Percentiles rank a stretch among this genome's conserved stretches.
Conservation (phyloP, 2,329 filamentous ascomycete species). For the Basipetospora chlamydospora region DNA sequence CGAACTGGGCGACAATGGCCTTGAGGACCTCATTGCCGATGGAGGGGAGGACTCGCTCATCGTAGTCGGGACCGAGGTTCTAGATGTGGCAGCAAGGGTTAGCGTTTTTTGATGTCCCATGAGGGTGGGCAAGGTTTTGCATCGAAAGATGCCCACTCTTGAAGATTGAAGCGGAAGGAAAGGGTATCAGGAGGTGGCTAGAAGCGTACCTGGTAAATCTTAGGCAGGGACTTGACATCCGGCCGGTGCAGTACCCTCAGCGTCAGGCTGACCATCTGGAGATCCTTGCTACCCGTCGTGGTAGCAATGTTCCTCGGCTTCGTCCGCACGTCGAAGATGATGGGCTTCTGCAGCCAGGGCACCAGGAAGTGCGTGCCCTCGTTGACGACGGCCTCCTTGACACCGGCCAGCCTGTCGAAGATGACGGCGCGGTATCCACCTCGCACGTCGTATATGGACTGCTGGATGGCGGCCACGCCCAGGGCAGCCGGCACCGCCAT, state of each 20-base stretch:
- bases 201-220: slow-evolving; percentile 80
- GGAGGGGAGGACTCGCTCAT: slow-evolving; percentile 92
- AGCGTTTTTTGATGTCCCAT: too few species aligned
- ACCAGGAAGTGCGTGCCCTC: slow-evolving; percentile 96
- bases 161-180: not conserved
- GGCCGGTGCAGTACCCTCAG: slow-evolving; percentile 89
- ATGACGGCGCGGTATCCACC: slow-evolving; percentile 92
- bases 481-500: slow-evolving; percentile 60
- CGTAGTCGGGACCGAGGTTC: slow-evolving; percentile 96
- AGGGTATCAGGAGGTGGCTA: not conserved
- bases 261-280: slow-evolving; percentile 99
- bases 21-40: slow-evolving; percentile 99
- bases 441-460: slow-evolving; percentile 91
- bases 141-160: too few species aligned
- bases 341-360: slow-evolving; percentile 87
- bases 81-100: too few species aligned
- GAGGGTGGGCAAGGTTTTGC: too few species aligned
- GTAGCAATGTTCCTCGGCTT: slow-evolving; percentile 96
- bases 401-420: slow-evolving; percentile 85
- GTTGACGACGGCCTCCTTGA: slow-evolving; percentile 83
- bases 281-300: slow-evolving; percentile 93
- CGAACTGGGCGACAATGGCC: slow-evolving; percentile 96
- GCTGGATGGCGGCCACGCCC: slow-evolving; percentile 52
- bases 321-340: slow-evolving; percentile 93
- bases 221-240: slow-evolving; percentile 80